Conservation (phyloP, 164 flowering plant species). For the Annona cherimola region DNA sequence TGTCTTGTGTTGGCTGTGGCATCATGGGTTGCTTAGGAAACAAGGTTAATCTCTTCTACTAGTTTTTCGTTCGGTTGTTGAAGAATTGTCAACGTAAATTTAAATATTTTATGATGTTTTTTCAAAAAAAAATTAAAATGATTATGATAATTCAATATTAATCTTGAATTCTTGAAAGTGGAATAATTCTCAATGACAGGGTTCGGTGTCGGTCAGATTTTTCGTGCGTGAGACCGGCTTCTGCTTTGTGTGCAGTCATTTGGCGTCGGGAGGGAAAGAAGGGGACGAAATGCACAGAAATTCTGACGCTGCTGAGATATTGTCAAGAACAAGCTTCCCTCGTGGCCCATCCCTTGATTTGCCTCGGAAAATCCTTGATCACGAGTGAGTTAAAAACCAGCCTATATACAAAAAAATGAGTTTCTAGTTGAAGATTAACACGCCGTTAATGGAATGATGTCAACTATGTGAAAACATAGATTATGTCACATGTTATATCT, state of each 20-base stretch:
- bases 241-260: slow-evolving; percentile 74
- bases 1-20: slow-evolving; percentile 77
- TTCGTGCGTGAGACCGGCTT: slow-evolving; percentile 61
- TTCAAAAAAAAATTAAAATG: neutral
- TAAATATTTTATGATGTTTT: no score
- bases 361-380: slow-evolving; percentile 58
- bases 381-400: slow-evolving; percentile 43
- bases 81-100: no score
- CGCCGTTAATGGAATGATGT: neutral
- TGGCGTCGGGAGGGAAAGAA: slow-evolving; percentile 68
- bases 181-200: slow-evolving; percentile 32
- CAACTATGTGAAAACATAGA: neutral
- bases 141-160: neutral
- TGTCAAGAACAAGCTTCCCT: slow-evolving; percentile 52
- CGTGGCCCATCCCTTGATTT: slow-evolving; percentile 40
- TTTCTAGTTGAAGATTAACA: neutral
- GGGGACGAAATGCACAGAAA: slow-evolving; percentile 54
- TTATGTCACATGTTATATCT: neutral
- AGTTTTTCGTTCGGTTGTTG: neutral
- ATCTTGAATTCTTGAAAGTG: neutral
- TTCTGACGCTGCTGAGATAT: slow-evolving; percentile 44
- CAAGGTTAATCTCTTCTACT: slow-evolving; percentile 34
- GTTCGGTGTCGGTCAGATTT: slow-evolving; percentile 67
- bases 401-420: neutral
- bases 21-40: slow-evolving; percentile 78